Evolutionary conservation across 139 green algal species (phyloP), one percentile per base, ranked within the genome.

Genomic region (Coccomyxa sp.): DNA sequence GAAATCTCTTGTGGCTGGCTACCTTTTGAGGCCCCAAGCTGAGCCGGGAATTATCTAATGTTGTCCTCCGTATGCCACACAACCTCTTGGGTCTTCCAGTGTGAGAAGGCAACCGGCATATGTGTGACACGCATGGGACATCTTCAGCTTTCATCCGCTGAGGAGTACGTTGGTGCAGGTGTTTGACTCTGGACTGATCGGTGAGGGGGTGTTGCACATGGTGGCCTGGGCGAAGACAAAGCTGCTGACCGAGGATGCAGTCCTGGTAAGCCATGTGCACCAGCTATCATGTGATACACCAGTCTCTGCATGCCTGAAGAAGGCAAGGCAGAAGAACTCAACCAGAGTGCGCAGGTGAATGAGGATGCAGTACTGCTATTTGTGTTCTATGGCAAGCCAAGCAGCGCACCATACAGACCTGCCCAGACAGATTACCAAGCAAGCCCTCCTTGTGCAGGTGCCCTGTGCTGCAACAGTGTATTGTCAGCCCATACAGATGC

Each of bases 141-240:
- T n/a, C n/a, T n/a, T n/a, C n/a, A n/a, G n/a, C n/a, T n/a, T n/a
- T n/a, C n/a, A n/a, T n/a, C n/a, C n/a, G n/a, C n/a, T n/a, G n/a
- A n/a, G n/a, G n/a, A n/a, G n/a, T 10, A 64, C 27, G 10, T 64
- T 9, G 36, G 31, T 82, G 72, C 84, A 92, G 89, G 86, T 94
- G 14, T 97, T 97, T 78, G 93, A 97, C 79, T 87, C 76, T 18
- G 93, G 93, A 7, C 74, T 95, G 31, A 94, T 97, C 37, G 93
- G 93, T 0, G 93, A 97, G 78, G 93, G 93, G 22, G 86, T 88
- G 36, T 83, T 97, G 54, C 93, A 97, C 82, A 74, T 91, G 24
- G 50, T 95, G 44, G 78, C 86, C 7, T 83, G 86, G 8, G 91
- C 85, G 8, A 77, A 80, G 40, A n/a, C 70, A 8, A 79, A 82